Conservation (phyloP, 2,329 filamentous ascomycete species). For the Parasarocladium wereldwijsianum region DNA sequence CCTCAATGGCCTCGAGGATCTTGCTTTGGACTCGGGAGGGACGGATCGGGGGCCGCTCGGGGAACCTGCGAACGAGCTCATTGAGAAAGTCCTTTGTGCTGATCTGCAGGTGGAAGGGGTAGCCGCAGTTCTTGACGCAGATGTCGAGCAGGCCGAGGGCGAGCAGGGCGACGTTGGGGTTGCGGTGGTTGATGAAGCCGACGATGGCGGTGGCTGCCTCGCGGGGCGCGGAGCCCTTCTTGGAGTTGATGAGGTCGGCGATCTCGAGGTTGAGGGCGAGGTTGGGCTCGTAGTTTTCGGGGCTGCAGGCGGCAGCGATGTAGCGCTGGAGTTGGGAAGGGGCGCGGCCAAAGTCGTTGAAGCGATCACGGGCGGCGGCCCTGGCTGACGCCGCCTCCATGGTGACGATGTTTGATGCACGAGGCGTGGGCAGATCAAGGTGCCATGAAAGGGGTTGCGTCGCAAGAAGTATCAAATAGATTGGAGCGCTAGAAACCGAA, state of each 20-base stretch:
- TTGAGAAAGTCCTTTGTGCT: constrained; percentile 98
- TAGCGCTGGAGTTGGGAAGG: constrained; percentile 86
- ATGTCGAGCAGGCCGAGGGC: constrained; percentile 91
- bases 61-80: constrained; percentile 90
- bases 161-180: constrained; percentile 84
- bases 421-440: constrained; percentile 1
- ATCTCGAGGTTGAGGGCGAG: constrained; percentile 94
- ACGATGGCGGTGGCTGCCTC: constrained; percentile 91
- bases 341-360: constrained; percentile 65
- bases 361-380: constrained; percentile 90
- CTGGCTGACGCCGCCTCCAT: constrained; percentile 95
- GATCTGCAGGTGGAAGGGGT: constrained; percentile 96
- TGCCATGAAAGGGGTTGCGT: too few relatives aligned
- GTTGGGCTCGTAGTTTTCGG: constrained; percentile 96
- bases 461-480: too few relatives aligned
- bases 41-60: constrained; percentile 79
- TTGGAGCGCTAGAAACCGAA: too few relatives aligned
- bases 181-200: constrained; percentile 89
- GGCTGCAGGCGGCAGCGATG: constrained; percentile 91
- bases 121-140: constrained; percentile 99
- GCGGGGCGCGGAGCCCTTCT: constrained; percentile 89
- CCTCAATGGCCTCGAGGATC: constrained; percentile 92
- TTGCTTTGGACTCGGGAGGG: constrained; percentile 76
- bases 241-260: constrained; percentile 87
- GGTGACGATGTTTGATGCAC: constrained; percentile 10